Conservation (phyloP, 108 stramenopile genomes). For the Stephanodiscus triporus region DNA sequence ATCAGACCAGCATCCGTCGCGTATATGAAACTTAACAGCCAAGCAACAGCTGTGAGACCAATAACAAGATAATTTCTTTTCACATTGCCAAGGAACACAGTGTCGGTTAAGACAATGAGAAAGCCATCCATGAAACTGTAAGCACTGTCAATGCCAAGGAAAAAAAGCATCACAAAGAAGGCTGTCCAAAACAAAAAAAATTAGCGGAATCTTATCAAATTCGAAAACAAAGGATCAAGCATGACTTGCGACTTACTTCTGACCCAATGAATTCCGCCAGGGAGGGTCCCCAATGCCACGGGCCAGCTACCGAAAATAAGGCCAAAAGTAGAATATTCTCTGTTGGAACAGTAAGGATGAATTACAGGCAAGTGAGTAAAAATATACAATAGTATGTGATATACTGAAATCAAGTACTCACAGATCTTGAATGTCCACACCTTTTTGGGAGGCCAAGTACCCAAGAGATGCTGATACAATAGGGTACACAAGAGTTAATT, state of each 20-base stretch:
- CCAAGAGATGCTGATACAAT: constrained; percentile 45
- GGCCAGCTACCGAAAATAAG: constrained; percentile 65
- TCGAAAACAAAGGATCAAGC: no score
- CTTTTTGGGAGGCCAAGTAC: constrained; percentile 49
- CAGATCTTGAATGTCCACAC: not conserved
- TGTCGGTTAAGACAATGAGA: constrained; percentile 37
- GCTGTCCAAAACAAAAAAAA: not conserved
- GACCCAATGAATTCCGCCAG: constrained; percentile 60
- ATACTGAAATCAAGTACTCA: no score
- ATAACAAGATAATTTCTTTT: constrained; percentile 31
- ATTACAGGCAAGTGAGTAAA: no score
- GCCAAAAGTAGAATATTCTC: constrained; percentile 41
- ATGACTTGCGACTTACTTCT: not conserved
- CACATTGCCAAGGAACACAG: constrained; percentile 10
- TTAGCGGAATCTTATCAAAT: no score
- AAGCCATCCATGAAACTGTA: constrained; percentile 60
- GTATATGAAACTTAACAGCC: constrained; percentile 48
- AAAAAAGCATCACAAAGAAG: constrained; percentile 60
- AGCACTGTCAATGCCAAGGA: constrained; percentile 71
- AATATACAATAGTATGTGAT: no score
- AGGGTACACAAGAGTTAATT: no score
- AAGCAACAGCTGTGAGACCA: constrained; percentile 33
- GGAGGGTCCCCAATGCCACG: constrained; percentile 57
- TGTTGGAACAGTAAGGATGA: constrained; percentile 3
- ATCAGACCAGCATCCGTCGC: constrained; percentile 62